Evolutionary conservation across 139 green algal species (phyloP).

Genomic region (Astrephomene gubernaculifera): DNA sequence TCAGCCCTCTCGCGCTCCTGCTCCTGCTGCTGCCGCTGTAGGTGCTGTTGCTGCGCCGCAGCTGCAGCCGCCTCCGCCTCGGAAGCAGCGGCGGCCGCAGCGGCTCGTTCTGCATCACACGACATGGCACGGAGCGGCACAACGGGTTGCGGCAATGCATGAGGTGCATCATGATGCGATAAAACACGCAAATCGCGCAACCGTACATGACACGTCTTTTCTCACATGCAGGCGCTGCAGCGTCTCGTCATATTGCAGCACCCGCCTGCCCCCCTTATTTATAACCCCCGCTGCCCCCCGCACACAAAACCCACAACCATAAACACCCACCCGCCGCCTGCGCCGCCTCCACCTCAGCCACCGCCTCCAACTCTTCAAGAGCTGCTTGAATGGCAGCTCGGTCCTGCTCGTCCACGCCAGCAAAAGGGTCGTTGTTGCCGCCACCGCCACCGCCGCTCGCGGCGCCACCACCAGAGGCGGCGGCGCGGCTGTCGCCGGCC

Average conservation of each 20-base stretch:
- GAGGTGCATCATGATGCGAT: too few relatives aligned
- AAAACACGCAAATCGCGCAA: too few relatives aligned
- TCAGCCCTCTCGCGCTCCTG: not conserved
- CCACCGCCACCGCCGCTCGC: not conserved
- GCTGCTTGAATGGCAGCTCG: conserved; percentile 39
- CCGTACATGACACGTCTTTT: too few relatives aligned
- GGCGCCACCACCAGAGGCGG: not conserved
- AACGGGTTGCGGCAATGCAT: too few relatives aligned
- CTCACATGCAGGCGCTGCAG: too few relatives aligned
- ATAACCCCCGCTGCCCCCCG: too few relatives aligned
- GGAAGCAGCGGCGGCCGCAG: conserved; percentile 11
- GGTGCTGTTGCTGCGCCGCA: not conserved
- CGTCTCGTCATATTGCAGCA: too few relatives aligned
- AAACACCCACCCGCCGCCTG: conserved; percentile 23
- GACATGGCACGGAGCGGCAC: too few relatives aligned
- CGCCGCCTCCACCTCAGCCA: conserved; percentile 21
- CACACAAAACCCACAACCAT: not conserved
- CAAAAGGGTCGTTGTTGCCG: conserved; percentile 16
- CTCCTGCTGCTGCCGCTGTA: not conserved
- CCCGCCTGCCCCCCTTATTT: too few relatives aligned
- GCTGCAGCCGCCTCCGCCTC: not conserved
- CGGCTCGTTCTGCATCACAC: not conserved
- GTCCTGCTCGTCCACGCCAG: conserved; percentile 46
- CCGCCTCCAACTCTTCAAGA: conserved; percentile 40
- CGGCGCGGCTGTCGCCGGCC: not conserved